phyloP scores from a whole-genome alignment of 2,329 filamentous ascomycete genomes.

The Pseudogymnoascus sp. region DNA sequence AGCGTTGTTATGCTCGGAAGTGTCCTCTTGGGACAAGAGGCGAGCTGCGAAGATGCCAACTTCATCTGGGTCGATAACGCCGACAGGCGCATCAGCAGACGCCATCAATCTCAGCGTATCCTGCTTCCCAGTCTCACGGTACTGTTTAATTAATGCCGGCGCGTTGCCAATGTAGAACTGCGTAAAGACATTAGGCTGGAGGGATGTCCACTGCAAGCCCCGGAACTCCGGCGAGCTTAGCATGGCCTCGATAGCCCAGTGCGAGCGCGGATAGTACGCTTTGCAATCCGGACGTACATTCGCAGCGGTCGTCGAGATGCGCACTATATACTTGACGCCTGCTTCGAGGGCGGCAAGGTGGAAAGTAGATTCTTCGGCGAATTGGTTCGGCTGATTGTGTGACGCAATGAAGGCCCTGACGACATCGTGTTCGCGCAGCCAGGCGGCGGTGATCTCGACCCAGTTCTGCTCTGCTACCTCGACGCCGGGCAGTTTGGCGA shows the following conservation, averaged over 20 bases:
- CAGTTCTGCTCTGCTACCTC: slow-evolving; percentile 23
- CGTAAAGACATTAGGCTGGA: slow-evolving; percentile 32
- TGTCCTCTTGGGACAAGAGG: slow-evolving; percentile 29
- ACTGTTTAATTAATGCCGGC: slow-evolving; percentile 27
- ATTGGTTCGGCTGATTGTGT: slow-evolving; percentile 31
- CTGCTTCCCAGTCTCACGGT: slow-evolving; percentile 30
- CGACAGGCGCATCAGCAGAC: slow-evolving; percentile 27
- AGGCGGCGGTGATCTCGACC: slow-evolving; percentile 32
- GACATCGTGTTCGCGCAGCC: slow-evolving; percentile 33
- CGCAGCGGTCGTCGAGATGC: slow-evolving; percentile 33
- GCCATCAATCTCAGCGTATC: slow-evolving; percentile 25
- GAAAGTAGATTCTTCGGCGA: slow-evolving; percentile 34
- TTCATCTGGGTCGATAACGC: slow-evolving; percentile 28
- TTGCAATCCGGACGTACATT: slow-evolving; percentile 31
- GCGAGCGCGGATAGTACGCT: slow-evolving; percentile 32
- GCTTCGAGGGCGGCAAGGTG: slow-evolving; percentile 29
- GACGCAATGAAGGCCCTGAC: slow-evolving; percentile 33
- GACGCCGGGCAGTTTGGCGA: slow-evolving; percentile 30
- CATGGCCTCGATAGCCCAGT: slow-evolving; percentile 36
- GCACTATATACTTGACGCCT: slow-evolving; percentile 35
- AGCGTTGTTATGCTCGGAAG: slow-evolving; percentile 26
- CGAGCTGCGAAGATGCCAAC: slow-evolving; percentile 31
- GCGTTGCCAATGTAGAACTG: slow-evolving; percentile 19
- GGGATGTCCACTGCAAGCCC: slow-evolving; percentile 32
- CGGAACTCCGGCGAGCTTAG: slow-evolving; percentile 31